Conservation (phyloP, 2,329 filamentous ascomycete species). For the Sclerotiophoma versabilis region DNA sequence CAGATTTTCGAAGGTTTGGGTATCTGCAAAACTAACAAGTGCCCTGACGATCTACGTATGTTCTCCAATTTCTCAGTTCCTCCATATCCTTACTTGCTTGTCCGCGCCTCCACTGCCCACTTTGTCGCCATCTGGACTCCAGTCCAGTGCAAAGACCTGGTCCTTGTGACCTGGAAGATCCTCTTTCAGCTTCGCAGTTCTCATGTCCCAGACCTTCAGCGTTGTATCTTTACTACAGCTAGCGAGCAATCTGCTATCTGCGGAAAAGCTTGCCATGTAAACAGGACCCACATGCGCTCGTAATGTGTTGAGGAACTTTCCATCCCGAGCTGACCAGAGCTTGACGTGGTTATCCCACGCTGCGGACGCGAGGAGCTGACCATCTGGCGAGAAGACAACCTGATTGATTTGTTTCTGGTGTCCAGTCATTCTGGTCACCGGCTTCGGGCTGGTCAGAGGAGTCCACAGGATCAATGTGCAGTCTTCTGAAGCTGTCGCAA, state of each 20-base stretch:
- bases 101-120: conserved; percentile 94
- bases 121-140: conserved; percentile 87
- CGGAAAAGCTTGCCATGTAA: conserved; percentile 91
- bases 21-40: conserved; percentile 23
- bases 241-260: conserved; percentile 87
- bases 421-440: conserved; percentile 85
- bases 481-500: conserved; percentile 92
- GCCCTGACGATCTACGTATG: conserved; percentile 7
- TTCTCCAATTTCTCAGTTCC: conserved; percentile 64
- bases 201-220: conserved; percentile 92
- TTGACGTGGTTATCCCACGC: conserved; percentile 96
- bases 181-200: conserved; percentile 78
- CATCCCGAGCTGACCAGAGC: conserved; percentile 81
- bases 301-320: conserved; percentile 82
- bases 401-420: conserved; percentile 98
- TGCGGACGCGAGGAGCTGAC: conserved; percentile 82
- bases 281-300: conserved; percentile 90
- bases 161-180: conserved; percentile 91
- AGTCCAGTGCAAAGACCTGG: conserved; percentile 93
- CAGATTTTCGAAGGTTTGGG: conserved; percentile 19
- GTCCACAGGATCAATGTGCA: conserved; percentile 98
- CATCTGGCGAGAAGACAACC: conserved; percentile 92
- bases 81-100: conserved; percentile 74
- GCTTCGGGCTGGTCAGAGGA: conserved; percentile 76
- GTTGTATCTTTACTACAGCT: conserved; percentile 92